Base-by-base conservation (phyloP, 306 rosid genomes). In the Begonia loranthoides region DNA sequence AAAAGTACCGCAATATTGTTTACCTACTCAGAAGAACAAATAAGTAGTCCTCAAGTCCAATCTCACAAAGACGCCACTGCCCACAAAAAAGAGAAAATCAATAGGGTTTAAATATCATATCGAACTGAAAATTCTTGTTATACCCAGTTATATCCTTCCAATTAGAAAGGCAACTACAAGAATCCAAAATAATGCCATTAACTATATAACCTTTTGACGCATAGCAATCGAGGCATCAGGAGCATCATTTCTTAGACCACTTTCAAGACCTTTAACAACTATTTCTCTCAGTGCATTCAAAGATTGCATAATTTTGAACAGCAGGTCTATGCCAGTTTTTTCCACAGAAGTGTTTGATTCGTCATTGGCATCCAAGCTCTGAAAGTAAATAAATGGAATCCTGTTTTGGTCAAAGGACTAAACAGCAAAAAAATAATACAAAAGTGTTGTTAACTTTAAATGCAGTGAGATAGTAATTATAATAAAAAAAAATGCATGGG, bases 181-280 rank as follows among this genome's bases (percentile, higher is more conserved):
- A 14, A 45, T 9, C 9, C 36, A 28, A 56, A 72, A 55, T 59
- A 51, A 50, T 48, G 46, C 56, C 65, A 28, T 28, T 28, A 28
- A 28, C 36, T 28, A 28, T 3, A 28, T 76, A 70, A 86, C 99
- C 85, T 85, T 90, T 74, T 90, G 99, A 50, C 92, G 95, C 87
- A 78, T 90, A 50, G 99, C 99, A 59, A 90, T 86, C 49, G 95
- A 95, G 57, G 80, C 69, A 78, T 86, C 95, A 56, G 94, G 64
- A 59, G 99, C 99, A 80, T 90, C 99, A 78, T 90, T 90, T 75
- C 95, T 74, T 68, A 90, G 82, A 72, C 99, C 99, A 73, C 95
- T 86, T 85, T 80, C 95, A 62, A 90, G 94, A 46, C 92, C 86
- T 69, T 73, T 86, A 24, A 74, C 74, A 59, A 82, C 68, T 72